Evolutionary conservation across 805 yeast genomes (phyloP).

Genomic region (Torulaspora indica): DNA sequence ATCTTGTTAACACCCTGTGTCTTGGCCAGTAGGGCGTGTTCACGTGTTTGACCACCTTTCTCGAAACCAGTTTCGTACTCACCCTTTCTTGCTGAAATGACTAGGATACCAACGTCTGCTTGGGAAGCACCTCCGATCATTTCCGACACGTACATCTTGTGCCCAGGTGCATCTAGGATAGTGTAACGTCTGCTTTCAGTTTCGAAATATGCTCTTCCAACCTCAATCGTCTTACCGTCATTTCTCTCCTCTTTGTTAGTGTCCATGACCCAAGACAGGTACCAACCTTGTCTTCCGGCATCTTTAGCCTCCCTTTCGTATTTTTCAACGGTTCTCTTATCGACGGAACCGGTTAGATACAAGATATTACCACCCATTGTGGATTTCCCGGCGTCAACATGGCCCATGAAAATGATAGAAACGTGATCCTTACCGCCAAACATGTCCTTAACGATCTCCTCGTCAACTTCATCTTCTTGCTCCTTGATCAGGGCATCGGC

Average conservation of each 20-base stretch:
- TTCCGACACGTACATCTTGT: constrained; percentile 96
- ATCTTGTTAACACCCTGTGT: constrained; percentile 96
- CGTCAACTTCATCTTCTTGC: constrained; percentile 79
- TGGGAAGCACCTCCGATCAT: constrained; percentile 99
- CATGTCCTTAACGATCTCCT: constrained; percentile 83
- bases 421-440: constrained; percentile 97
- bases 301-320: constrained; percentile 98
- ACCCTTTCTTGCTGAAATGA: constrained; percentile 97
- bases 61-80: constrained; percentile 99
- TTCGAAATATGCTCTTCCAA: constrained; percentile 96
- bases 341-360: constrained; percentile 92
- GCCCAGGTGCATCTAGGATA: constrained; percentile 98
- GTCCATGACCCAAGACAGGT: constrained; percentile 98
- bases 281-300: constrained; percentile 99
- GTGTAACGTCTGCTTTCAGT: constrained; percentile 98
- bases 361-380: constrained; percentile 98
- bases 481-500: constrained; percentile 58
- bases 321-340: constrained; percentile 96
- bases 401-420: constrained; percentile 98
- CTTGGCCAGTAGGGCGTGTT: constrained; percentile 94
- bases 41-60: constrained; percentile 98
- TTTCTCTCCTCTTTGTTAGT: constrained; percentile 98
- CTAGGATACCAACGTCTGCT: constrained; percentile 97
- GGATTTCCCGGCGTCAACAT: constrained; percentile 98
- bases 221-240: constrained; percentile 99